Conservation (phyloP, 805 yeast genomes). For the Yamadazyma paraphyllophila region DNA sequence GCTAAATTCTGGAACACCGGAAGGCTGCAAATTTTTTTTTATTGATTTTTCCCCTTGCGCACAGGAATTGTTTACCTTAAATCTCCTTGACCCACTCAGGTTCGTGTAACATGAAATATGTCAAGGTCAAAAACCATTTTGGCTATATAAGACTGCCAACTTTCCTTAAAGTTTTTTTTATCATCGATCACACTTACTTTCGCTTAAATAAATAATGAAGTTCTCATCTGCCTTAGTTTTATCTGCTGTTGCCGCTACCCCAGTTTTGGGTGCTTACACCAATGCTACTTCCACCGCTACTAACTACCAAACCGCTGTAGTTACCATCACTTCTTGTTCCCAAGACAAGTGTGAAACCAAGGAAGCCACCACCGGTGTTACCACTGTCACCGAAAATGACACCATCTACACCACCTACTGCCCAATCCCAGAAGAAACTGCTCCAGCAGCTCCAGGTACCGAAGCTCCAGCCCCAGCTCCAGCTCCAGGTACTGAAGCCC, state of each 20-base stretch:
- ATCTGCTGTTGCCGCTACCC: constrained; percentile 27
- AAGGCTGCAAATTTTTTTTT: constrained; percentile 7
- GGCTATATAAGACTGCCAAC: constrained; percentile 1
- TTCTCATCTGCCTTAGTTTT: constrained; percentile 31
- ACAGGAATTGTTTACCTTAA: neutral
- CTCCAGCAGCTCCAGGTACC: constrained; percentile 21
- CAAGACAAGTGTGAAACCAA: constrained; percentile 26
- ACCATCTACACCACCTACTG: constrained; percentile 37
- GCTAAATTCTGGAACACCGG: constrained; percentile 9
- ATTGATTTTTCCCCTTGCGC: neutral
- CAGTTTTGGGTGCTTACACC: constrained; percentile 28
- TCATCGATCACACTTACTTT: neutral
- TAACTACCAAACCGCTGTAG: constrained; percentile 27
- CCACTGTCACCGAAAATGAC: constrained; percentile 31
- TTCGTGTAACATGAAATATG: constrained; percentile 9
- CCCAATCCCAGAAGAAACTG: constrained; percentile 22
- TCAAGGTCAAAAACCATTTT: constrained; percentile 1
- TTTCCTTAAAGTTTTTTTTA: neutral
- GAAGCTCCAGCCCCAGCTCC: constrained; percentile 22
- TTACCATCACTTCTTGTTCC: constrained; percentile 38
- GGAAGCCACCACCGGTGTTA: constrained; percentile 36
- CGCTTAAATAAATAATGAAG: constrained; percentile 26
- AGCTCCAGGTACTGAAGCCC: constrained; percentile 19
- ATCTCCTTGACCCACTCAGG: neutral
- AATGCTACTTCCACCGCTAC: constrained; percentile 30